These are phyloP conservation scores for Penicillium salamii DNA, from an alignment of 495 filamentous ascomycete species.

Conservation along the genomic window DNA sequence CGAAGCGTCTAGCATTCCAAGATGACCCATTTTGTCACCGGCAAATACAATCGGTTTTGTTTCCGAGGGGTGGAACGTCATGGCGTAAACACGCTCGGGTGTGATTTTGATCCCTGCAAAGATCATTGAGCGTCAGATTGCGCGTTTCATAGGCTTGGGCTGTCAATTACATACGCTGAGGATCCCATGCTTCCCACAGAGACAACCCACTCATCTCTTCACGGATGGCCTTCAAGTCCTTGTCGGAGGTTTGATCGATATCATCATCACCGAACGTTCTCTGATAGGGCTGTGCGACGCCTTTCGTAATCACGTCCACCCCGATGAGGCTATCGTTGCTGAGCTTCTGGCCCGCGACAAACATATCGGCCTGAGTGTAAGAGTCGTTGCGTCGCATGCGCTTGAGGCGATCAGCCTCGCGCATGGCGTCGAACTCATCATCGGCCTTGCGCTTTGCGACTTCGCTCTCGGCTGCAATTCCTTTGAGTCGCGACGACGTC, in stretches of 20 bases:
- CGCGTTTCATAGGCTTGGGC: background rate
- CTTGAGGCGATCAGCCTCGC: constrained; percentile 66
- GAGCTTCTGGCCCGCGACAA: constrained; percentile 72
- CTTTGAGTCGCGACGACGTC: constrained; percentile 63
- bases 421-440: constrained; percentile 60
- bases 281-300: constrained; percentile 70
- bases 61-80: constrained; percentile 83
- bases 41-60: constrained; percentile 92
- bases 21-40: constrained; percentile 89
- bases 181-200: constrained; percentile 78
- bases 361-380: constrained; percentile 70
- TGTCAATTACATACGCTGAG: constrained; percentile 56
- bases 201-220: constrained; percentile 76
- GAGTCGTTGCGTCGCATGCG: constrained; percentile 67
- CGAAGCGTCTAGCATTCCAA: constrained; percentile 91
- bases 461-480: constrained; percentile 67
- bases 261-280: constrained; percentile 80
- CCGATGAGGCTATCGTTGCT: constrained; percentile 39
- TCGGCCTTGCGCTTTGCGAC: constrained; percentile 78
- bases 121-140: constrained; percentile 10
- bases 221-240: constrained; percentile 69
- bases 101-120: constrained; percentile 82
- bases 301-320: constrained; percentile 59
- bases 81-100: constrained; percentile 81
- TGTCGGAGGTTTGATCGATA: constrained; percentile 76